Conservation (phyloP, 2,329 filamentous ascomycete species). For the Ophiostoma triangulosporum region DNA sequence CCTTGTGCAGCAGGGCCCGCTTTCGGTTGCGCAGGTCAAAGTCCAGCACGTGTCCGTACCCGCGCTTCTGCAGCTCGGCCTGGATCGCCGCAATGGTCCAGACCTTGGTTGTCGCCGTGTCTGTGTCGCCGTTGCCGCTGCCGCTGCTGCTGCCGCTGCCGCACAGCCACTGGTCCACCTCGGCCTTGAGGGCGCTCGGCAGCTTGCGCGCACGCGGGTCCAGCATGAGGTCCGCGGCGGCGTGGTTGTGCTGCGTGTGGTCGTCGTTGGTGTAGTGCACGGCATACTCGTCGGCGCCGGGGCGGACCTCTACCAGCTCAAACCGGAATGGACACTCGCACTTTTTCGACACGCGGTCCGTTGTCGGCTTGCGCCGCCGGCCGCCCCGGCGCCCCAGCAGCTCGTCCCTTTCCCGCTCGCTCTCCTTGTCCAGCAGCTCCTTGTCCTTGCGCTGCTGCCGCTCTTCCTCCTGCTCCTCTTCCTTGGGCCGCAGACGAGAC, state of each 20-base stretch:
- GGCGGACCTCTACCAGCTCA: slow-evolving; percentile 23
- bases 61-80: slow-evolving; percentile 21
- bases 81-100: slow-evolving; percentile 23
- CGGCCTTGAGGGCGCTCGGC: slow-evolving; percentile 18
- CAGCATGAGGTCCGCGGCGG: slow-evolving; percentile 22
- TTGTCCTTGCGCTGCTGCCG: slow-evolving; percentile 13
- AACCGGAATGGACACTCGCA: slow-evolving; percentile 26
- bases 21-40: slow-evolving; percentile 25
- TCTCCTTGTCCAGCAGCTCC: slow-evolving; percentile 11
- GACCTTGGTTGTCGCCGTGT: neutral
- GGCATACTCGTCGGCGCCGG: slow-evolving; percentile 23
- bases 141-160: slow-evolving; percentile 13
- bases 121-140: neutral
- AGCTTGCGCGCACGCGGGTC: slow-evolving; percentile 24
- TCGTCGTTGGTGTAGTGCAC: slow-evolving; percentile 25
- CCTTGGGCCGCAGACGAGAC: slow-evolving; percentile 19
- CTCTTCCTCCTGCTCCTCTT: slow-evolving; percentile 9
- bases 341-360: slow-evolving; percentile 23
- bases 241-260: slow-evolving; percentile 23
- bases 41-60: slow-evolving; percentile 23
- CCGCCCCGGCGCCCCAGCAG: neutral
- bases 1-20: slow-evolving; percentile 19
- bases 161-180: slow-evolving; percentile 24
- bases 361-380: slow-evolving; percentile 21
- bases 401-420: neutral